Conservation (phyloP, 345 rosid species). For the Boechera stricta region DNA sequence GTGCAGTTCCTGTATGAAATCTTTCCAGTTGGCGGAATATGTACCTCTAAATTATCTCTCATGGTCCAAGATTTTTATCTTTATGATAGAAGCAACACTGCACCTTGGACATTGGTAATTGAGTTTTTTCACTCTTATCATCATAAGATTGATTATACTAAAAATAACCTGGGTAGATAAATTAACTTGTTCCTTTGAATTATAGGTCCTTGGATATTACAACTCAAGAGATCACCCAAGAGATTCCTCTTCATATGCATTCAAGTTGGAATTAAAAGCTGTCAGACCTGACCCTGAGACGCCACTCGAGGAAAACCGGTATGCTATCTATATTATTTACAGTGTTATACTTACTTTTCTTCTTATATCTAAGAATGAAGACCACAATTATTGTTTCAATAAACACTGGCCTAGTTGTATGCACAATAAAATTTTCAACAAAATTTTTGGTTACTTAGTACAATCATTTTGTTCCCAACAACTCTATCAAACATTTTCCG, state of each 20-base stretch:
- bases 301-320: slow-evolving; percentile 98
- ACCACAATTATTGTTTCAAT: not conserved
- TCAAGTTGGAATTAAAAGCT: slow-evolving; percentile 81
- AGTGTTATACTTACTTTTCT: slow-evolving; percentile 8
- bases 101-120: slow-evolving; percentile 87
- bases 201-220: slow-evolving; percentile 77
- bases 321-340: slow-evolving; percentile 31
- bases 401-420: slow-evolving; percentile 16
- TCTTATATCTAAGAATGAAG: slow-evolving; percentile 16
- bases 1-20: slow-evolving; percentile 62
- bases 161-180: slow-evolving; percentile 7
- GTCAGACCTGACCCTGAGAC: slow-evolving; percentile 85
- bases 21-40: slow-evolving; percentile 67
- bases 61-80: slow-evolving; percentile 73
- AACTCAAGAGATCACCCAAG: slow-evolving; percentile 88
- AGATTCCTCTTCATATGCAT: slow-evolving; percentile 79
- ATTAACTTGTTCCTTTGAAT: slow-evolving; percentile 37
- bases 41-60: slow-evolving; percentile 72
- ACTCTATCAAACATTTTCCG: not conserved
- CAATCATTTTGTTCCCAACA: slow-evolving; percentile 3
- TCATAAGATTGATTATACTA: slow-evolving; percentile 23
- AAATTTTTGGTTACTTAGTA: not conserved
- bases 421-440: not conserved
- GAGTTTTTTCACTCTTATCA: slow-evolving; percentile 25
- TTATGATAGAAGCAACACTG: slow-evolving; percentile 70